Evolutionary conservation across 177 flowering plant species (phyloP).

Genomic region (Telopea speciosissima): DNA sequence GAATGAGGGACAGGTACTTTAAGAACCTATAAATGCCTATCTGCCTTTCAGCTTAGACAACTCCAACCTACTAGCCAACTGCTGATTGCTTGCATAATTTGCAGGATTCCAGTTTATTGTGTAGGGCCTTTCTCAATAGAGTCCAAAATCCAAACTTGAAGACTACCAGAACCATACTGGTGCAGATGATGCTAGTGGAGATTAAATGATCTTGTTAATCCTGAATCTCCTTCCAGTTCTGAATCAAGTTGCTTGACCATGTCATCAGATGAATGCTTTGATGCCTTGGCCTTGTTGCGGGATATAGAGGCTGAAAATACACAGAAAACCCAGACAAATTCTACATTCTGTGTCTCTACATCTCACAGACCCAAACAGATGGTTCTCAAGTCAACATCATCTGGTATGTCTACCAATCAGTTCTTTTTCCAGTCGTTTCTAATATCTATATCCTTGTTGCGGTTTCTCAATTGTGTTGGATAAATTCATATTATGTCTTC

Average conservation of each 20-base stretch:
- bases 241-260: conserved; percentile 36
- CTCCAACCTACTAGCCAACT: conserved; percentile 16
- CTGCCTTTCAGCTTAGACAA: conserved; percentile 6
- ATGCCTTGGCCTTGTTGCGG: conserved; percentile 28
- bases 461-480: background rate
- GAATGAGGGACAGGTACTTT: conserved; percentile 25
- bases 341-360: conserved; percentile 17
- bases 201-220: conserved; percentile 35
- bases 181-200: conserved; percentile 19
- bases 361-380: conserved; percentile 14
- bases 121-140: conserved; percentile 4
- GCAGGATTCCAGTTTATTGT: conserved; percentile 19
- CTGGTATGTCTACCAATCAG: conserved; percentile 23
- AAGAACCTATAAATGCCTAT: conserved; percentile 1
- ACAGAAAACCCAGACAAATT: conserved; percentile 16
- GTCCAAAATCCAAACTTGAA: background rate
- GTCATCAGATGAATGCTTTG: conserved; percentile 47
- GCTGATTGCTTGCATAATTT: conserved; percentile 19
- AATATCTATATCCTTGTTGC: background rate
- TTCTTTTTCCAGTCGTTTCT: background rate
- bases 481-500: no score
- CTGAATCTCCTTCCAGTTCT: conserved; percentile 38
- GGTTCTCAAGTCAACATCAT: conserved; percentile 22
- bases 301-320: conserved; percentile 23
- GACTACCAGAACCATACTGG: conserved; percentile 4